phyloP scores from a whole-genome alignment of 2,329 filamentous ascomycete species.

The Exophiala xenobiotica region DNA sequence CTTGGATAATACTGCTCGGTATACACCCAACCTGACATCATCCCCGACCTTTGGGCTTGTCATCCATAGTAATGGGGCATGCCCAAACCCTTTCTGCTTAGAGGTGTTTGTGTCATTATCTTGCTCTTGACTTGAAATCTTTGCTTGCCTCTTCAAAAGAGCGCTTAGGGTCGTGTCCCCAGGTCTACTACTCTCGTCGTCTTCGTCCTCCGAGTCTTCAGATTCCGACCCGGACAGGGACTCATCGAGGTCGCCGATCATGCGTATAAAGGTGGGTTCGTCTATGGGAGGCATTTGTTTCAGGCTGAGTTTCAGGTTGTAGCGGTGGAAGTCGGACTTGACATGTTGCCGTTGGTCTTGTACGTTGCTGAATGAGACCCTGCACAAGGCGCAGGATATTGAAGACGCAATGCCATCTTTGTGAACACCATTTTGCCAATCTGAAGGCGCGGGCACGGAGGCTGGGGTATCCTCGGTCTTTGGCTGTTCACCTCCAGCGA shows the following conservation, averaged over 20 bases:
- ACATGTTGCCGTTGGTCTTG: slow-evolving; percentile 82
- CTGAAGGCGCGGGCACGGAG: background rate
- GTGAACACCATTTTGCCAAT: background rate
- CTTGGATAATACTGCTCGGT: slow-evolving; percentile 74
- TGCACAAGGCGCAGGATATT: slow-evolving; percentile 79
- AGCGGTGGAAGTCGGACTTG: slow-evolving; percentile 86
- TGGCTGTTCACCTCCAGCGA: slow-evolving; percentile 33
- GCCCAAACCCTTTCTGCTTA: slow-evolving; percentile 59
- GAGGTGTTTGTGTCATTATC: slow-evolving; percentile 50
- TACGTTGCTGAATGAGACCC: slow-evolving; percentile 67
- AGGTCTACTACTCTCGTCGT: slow-evolving; percentile 40
- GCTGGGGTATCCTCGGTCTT: background rate
- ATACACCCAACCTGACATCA: slow-evolving; percentile 81
- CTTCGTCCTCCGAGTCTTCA: slow-evolving; percentile 65
- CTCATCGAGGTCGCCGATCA: slow-evolving; percentile 84
- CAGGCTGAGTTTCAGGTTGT: slow-evolving; percentile 91
- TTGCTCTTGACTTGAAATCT: slow-evolving; percentile 55
- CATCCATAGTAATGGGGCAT: slow-evolving; percentile 82
- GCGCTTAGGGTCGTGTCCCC: slow-evolving; percentile 72
- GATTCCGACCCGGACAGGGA: slow-evolving; percentile 79
- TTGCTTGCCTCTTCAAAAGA: slow-evolving; percentile 79
- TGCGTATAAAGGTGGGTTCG: slow-evolving; percentile 81
- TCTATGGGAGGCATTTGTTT: slow-evolving; percentile 69
- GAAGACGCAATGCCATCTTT: slow-evolving; percentile 50
- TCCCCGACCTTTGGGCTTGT: slow-evolving; percentile 70